Conservation (phyloP, 164 flowering plant species). For the Tetracentron sinense region DNA sequence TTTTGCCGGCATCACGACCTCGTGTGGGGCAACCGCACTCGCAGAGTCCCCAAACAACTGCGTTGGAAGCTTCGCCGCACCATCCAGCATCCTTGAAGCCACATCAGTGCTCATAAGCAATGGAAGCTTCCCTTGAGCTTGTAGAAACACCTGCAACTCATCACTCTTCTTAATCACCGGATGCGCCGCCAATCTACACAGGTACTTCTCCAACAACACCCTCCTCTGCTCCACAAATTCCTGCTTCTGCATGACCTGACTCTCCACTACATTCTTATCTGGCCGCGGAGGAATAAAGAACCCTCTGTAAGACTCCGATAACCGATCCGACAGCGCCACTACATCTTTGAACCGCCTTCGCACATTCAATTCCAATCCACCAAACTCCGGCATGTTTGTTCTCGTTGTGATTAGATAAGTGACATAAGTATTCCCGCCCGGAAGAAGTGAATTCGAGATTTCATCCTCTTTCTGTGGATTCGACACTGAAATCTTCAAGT, state of each 20-base stretch:
- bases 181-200: conserved; percentile 70
- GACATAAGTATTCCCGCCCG: conserved; percentile 60
- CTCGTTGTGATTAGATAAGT: conserved; percentile 73
- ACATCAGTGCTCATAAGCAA: conserved; percentile 58
- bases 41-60: conserved; percentile 57
- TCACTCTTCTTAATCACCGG: conserved; percentile 79
- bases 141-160: conserved; percentile 74
- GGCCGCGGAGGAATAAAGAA: conserved; percentile 86
- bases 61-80: conserved; percentile 44
- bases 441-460: conserved; percentile 59
- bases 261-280: conserved; percentile 91
- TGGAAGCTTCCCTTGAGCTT: conserved; percentile 78
- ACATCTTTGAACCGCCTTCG: conserved; percentile 50
- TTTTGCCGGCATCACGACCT: conserved; percentile 25
- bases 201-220: conserved; percentile 84
- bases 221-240: conserved; percentile 96
- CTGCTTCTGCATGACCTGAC: conserved; percentile 97
- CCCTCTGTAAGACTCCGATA: conserved; percentile 64
- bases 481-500: conserved; percentile 62
- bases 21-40: conserved; percentile 16
- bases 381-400: conserved; percentile 59
- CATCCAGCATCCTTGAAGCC: conserved; percentile 89
- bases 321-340: conserved; percentile 14
- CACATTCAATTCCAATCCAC: conserved; percentile 62
- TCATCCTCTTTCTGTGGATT: conserved; percentile 81